Evolutionary conservation across 768 basidiomycete species (phyloP).

Genomic region (Lactarius evosmus): DNA sequence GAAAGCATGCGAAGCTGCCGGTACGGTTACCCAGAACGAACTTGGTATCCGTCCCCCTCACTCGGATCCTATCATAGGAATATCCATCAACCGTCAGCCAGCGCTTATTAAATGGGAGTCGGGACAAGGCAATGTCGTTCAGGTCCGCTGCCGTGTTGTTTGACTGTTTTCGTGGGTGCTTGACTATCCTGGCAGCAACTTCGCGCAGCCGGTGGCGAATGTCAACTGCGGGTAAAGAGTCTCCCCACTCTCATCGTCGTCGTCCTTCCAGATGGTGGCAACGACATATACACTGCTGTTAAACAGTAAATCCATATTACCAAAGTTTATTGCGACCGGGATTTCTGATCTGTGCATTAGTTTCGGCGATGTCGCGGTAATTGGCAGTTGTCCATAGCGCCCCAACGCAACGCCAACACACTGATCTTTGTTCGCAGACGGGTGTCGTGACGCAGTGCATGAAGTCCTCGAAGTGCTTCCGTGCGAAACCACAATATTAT

Average conservation of each 20-base stretch:
- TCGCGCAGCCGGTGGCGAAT: slow-evolving; percentile 46
- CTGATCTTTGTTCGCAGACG: slow-evolving; percentile 38
- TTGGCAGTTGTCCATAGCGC: slow-evolving; percentile 19
- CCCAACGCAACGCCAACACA: not conserved
- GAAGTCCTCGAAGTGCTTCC: slow-evolving; percentile 60
- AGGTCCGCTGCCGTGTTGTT: slow-evolving; percentile 1
- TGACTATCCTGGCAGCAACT: slow-evolving; percentile 41
- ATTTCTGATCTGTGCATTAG: slow-evolving; percentile 37
- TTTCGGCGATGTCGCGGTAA: slow-evolving; percentile 65
- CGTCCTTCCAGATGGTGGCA: slow-evolving; percentile 68
- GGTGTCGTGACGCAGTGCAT: slow-evolving; percentile 81
- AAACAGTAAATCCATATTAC: slow-evolving; percentile 60
- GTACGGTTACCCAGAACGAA: slow-evolving; percentile 40
- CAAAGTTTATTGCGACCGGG: not conserved
- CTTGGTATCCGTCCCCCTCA: not conserved
- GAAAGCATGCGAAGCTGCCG: slow-evolving; percentile 50
- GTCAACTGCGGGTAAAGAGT: slow-evolving; percentile 38
- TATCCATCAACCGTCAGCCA: slow-evolving; percentile 46
- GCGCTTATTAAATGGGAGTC: slow-evolving; percentile 54
- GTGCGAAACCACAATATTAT: slow-evolving; percentile 72
- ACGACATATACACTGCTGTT: slow-evolving; percentile 72
- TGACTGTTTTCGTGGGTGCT: not conserved
- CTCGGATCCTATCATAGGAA: slow-evolving; percentile 44
- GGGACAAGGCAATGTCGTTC: slow-evolving; percentile 50
- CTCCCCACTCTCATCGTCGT: slow-evolving; percentile 61